These are phyloP conservation scores for Globisporangium apiculatum DNA, from an alignment of 352 stramenopile genomes.

Conservation along the genomic window DNA sequence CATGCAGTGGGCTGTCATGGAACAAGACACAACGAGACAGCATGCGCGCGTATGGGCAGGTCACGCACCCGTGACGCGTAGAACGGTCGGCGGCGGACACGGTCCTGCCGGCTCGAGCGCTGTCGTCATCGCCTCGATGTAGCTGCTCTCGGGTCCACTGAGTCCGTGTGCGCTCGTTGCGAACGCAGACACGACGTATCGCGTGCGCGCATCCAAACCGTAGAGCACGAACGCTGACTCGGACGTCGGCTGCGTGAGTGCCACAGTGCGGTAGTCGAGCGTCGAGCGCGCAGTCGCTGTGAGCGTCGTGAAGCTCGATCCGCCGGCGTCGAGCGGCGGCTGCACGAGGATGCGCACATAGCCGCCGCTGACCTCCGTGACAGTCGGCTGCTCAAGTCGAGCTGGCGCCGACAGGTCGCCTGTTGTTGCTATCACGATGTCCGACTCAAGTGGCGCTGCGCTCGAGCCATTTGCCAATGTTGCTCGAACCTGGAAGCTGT, in stretches of 20 bases:
- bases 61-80: slow-evolving; percentile 6
- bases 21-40: background rate
- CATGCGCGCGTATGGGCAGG: background rate
- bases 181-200: slow-evolving; percentile 4
- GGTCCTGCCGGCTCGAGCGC: slow-evolving; percentile 2
- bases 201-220: slow-evolving; percentile 5
- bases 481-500: slow-evolving; percentile 9
- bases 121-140: background rate
- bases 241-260: slow-evolving; percentile 1
- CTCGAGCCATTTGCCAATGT: background rate
- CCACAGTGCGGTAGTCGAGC: slow-evolving; percentile 2
- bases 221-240: slow-evolving; percentile 2
- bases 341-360: background rate
- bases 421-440: slow-evolving; percentile 2
- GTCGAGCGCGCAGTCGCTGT: slow-evolving; percentile 3
- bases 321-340: slow-evolving; percentile 2
- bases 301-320: background rate
- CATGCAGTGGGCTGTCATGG: background rate
- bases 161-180: slow-evolving; percentile 3
- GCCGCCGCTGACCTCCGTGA: background rate
- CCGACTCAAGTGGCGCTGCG: slow-evolving; percentile 4
- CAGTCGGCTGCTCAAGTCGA: background rate
- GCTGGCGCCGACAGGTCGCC: slow-evolving; percentile 1
- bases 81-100: slow-evolving; percentile 5
- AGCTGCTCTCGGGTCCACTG: background rate